Evolutionary conservation across 768 basidiomycete genomes (phyloP).

Genomic region (Ramaria sp.): DNA sequence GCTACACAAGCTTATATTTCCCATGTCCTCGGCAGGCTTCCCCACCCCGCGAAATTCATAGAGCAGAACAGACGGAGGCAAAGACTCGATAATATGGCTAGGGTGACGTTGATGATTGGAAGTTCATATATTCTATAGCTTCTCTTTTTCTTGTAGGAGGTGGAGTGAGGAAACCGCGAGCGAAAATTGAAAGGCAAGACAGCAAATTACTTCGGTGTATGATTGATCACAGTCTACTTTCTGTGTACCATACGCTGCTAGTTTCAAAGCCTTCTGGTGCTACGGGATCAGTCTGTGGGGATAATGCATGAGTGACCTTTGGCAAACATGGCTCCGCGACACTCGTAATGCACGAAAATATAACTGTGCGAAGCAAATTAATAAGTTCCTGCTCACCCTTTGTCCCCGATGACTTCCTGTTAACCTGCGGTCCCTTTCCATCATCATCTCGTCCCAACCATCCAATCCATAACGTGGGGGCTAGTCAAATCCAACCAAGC

Average conservation of each 20-base stretch:
- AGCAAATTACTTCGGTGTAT: too few relatives aligned
- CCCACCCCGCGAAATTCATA: neutral
- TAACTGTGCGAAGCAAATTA: neutral
- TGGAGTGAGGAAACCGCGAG: too few relatives aligned
- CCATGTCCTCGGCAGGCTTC: neutral
- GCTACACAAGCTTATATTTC: neutral
- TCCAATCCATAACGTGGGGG: slow-evolving; percentile 79
- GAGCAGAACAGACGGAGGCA: neutral
- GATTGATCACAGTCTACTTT: slow-evolving; percentile 25
- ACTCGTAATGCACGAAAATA: neutral
- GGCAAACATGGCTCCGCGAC: neutral
- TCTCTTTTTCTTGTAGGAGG: too few relatives aligned
- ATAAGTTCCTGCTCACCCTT: slow-evolving; percentile 33
- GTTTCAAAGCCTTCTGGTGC: slow-evolving; percentile 65
- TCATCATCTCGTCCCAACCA: slow-evolving; percentile 93
- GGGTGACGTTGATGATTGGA: neutral
- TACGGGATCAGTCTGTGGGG: slow-evolving; percentile 46
- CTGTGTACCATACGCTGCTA: slow-evolving; percentile 65
- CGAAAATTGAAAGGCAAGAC: too few relatives aligned
- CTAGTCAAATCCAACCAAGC: slow-evolving; percentile 27
- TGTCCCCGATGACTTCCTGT: slow-evolving; percentile 86
- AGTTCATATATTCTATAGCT: neutral
- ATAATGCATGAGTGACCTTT: neutral
- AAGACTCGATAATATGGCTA: neutral
- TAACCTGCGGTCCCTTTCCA: slow-evolving; percentile 78